Evolutionary conservation across 306 rosid genomes (phyloP), one percentile per base, ranked within the genome.

Genomic region (Medicago arabica): DNA sequence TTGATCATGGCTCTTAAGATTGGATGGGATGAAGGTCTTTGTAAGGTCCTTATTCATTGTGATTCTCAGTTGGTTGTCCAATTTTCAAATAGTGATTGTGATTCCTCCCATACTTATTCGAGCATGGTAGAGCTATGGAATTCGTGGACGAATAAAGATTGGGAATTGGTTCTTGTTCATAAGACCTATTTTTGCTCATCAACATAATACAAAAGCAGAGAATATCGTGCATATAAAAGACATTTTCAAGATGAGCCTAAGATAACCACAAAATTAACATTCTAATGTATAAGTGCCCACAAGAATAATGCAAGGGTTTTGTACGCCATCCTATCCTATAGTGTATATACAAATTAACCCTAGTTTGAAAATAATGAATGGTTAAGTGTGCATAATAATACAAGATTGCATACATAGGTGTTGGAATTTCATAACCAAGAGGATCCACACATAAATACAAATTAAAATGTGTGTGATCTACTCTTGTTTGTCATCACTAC

Each of bases 401-500:
- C 49, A 72, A 80, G 36, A 67, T 53, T 50, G 75, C 75, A 62
- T 40, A 34, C 80, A 69, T 44, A 13, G 31, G 39, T 46, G 44
- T 64, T 67, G 71, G 36, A 67, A 81, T 63, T 70, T 73, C 50
- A 74, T 60, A 73, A 34, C 79, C 31, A 55, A 72, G 69, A 72
- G 31, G 71, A 16, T 25, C 15, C 70, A 67, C 74, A 34, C 60
- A 67, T 38, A 67, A 11, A 59, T 23, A 64, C 76, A 18, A 54
- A 69, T 72, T 8, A 69, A 55, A 69, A 73, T 19, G 14, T 43
- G 43, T 40, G 38, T 25, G 78, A 60, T 67, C 86, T 88, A 92
- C 12, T 86, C 72, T 72, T 85, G 86, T 81, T 90, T 90, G 69
- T 77, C 85, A 76, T 71, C 40, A 61, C 34, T 85, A 66, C 71